phyloP scores from a whole-genome alignment of 768 basidiomycete genomes.

The Suillus cothurnatus region DNA sequence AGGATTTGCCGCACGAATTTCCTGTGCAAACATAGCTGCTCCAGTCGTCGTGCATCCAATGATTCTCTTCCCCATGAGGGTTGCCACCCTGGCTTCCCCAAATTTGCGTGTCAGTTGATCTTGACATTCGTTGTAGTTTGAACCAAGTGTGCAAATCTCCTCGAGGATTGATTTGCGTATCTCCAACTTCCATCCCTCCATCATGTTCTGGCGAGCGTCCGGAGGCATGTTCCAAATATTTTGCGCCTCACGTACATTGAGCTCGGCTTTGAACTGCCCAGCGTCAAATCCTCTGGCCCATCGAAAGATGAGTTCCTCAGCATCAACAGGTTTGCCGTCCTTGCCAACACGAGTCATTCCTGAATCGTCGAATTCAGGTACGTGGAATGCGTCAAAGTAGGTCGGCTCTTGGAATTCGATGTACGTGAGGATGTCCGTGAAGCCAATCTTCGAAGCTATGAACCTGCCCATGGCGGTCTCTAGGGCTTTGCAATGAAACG shows the following conservation, averaged over 20 bases:
- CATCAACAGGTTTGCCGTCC: constrained; percentile 36
- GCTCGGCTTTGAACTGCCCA: constrained; percentile 39
- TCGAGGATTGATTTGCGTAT: constrained; percentile 39
- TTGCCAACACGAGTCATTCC: constrained; percentile 50
- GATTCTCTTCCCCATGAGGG: constrained; percentile 51
- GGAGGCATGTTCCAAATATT: constrained; percentile 43
- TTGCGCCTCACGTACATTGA: constrained; percentile 23
- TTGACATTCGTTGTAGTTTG: constrained; percentile 44
- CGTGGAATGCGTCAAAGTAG: constrained; percentile 47
- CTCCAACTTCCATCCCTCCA: constrained; percentile 36
- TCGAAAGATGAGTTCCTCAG: constrained; percentile 45
- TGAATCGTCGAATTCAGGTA: constrained; percentile 39
- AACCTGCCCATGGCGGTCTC: constrained; percentile 33
- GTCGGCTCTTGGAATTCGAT: constrained; percentile 54
- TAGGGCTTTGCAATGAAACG: constrained; percentile 22
- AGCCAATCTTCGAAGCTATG: constrained; percentile 19
- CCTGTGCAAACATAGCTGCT: constrained; percentile 59
- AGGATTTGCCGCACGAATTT: constrained; percentile 48
- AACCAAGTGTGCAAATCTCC: constrained; percentile 33
- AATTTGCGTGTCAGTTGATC: constrained; percentile 39
- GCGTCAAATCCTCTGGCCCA: constrained; percentile 51
- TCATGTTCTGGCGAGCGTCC: constrained; percentile 26
- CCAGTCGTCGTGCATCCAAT: constrained; percentile 73
- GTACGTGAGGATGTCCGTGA: constrained; percentile 41
- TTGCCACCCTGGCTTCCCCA: constrained; percentile 31